Evolutionary conservation across 768 basidiomycete species (phyloP), one percentile per base, ranked within the genome.

Genomic region (Clitopilus passeckerianus): DNA sequence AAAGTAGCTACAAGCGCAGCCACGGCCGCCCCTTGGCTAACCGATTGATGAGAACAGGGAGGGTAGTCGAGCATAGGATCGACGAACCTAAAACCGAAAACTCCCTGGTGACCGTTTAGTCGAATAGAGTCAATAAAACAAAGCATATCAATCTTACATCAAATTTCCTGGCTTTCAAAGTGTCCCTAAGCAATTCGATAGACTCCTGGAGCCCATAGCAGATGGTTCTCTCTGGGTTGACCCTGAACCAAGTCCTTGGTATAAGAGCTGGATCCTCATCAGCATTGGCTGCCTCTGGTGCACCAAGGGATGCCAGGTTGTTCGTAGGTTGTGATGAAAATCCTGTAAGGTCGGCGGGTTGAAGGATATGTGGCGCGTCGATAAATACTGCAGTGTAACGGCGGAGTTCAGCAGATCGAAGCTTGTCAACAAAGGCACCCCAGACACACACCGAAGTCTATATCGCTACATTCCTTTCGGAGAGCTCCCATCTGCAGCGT

Each of bases 1-100:
- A 92, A 69, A 22, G 89, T 86, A 27, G 87, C 72, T 22, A 92
- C 75, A 34, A 92, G 66, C 8, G 83, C 87, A 33, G 89, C 92
- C 72, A 92, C 79, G 4, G 83, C 84, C 15, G 89, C 91, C 15
- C 91, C 91, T 73, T 94, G 92, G 61, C 89, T 90, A 41, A 41
- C 33, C 58, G 27, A 35, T 34, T 23, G 30, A 60, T 35, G 50
- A 43, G 37, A 27, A 58, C 66, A 34, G 56, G 30, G 15, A 34
- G 27, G 23, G 27, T 18, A 46, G 22, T 12, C 8, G 24, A 37
- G 4, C 12, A 50, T 44, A 6, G 41, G 41, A 12, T 23, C 27
- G 15, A 16, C 34, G 54, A 60, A 59, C 88, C 90, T 91, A 68
- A 92, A 92, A 6, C 91, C 91, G 66, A 93, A 80, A 7, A 92